Evolutionary conservation across 2,329 filamentous ascomycete genomes (phyloP).

Genomic region (Chalara sp.): DNA sequence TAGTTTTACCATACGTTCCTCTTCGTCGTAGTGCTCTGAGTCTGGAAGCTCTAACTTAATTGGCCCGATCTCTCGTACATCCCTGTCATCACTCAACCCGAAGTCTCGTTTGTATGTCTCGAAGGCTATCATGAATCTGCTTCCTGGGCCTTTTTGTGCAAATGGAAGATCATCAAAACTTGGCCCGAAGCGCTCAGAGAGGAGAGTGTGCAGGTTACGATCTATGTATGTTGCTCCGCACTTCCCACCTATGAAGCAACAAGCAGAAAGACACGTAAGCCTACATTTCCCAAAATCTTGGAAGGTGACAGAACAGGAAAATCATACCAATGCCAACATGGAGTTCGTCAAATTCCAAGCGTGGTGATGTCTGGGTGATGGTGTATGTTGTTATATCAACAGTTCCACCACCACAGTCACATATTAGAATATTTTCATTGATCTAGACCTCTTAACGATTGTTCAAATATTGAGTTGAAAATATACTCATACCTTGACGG

Average conservation of each 20-base stretch:
- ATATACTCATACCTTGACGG: conserved; percentile 7
- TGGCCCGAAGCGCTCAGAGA: conserved; percentile 14
- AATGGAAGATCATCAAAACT: conserved; percentile 11
- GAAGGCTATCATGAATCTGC: conserved; percentile 14
- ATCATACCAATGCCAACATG: conserved; percentile 11
- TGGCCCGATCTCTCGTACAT: conserved; percentile 7
- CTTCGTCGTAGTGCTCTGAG: conserved; percentile 10
- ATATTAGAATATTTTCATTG: conserved; percentile 16
- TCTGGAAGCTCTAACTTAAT: conserved; percentile 12
- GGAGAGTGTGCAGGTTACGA: conserved; percentile 16
- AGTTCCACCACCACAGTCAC: conserved; percentile 21
- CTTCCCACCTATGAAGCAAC: conserved; percentile 15
- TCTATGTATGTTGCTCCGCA: conserved; percentile 21
- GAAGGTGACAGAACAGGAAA: not conserved
- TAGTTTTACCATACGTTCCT: conserved; percentile 12
- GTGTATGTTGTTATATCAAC: conserved; percentile 21
- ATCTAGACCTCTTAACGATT: conserved; percentile 4
- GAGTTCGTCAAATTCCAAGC: conserved; percentile 15
- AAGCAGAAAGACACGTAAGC: not conserved
- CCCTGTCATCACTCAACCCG: conserved; percentile 8
- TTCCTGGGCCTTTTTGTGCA: conserved; percentile 14
- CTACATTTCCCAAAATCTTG: not conserved
- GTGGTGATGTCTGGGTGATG: conserved; percentile 11
- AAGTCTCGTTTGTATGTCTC: conserved; percentile 14
- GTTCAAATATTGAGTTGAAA: not conserved